A percentile compares a stretch with the other conserved stretches of the same genome.
These are phyloP conservation scores for Tirmania nivea DNA, from an alignment of 495 filamentous ascomycete species.

Conservation along the genomic window DNA sequence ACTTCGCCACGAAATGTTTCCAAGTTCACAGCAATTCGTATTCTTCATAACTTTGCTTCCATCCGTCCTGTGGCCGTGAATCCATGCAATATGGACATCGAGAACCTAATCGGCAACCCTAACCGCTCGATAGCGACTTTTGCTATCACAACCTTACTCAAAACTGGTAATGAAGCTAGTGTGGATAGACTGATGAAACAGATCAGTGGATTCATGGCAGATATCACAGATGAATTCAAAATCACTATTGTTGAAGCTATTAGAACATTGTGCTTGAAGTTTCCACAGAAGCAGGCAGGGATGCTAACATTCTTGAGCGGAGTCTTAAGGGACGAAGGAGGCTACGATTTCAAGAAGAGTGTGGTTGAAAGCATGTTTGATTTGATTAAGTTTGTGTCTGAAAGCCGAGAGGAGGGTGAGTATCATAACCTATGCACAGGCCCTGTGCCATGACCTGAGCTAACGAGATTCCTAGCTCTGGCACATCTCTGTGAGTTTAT, in stretches of 20 bases:
- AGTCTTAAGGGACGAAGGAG: constrained; percentile 86
- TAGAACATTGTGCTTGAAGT: constrained; percentile 87
- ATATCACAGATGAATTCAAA: constrained; percentile 98
- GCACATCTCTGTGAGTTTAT: constrained; percentile 98
- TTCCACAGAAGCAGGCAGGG: constrained; percentile 90
- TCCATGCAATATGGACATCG: constrained; percentile 89
- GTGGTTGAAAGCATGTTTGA: constrained; percentile 99
- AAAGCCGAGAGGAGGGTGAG: constrained; percentile 78
- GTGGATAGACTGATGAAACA: constrained; percentile 98
- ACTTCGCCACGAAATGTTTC: constrained; percentile 91
- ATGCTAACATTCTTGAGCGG: constrained; percentile 94
- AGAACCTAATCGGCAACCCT: constrained; percentile 81
- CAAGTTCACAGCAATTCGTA: constrained; percentile 93
- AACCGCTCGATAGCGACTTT: constrained; percentile 97
- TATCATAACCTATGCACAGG: constrained; percentile 2
- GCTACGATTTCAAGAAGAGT: constrained; percentile 92
- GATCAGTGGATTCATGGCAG: constrained; percentile 89
- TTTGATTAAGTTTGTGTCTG: constrained; percentile 95
- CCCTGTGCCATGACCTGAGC: neutral
- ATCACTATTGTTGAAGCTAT: constrained; percentile 98
- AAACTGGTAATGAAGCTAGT: constrained; percentile 91
- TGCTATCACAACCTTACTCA: constrained; percentile 90
- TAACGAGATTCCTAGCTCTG: constrained; percentile 33
- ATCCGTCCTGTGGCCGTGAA: constrained; percentile 88
- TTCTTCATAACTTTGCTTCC: constrained; percentile 83